phyloP scores from a whole-genome alignment of 1,284 basidiomycete species.

The Gomphus bonarii region DNA sequence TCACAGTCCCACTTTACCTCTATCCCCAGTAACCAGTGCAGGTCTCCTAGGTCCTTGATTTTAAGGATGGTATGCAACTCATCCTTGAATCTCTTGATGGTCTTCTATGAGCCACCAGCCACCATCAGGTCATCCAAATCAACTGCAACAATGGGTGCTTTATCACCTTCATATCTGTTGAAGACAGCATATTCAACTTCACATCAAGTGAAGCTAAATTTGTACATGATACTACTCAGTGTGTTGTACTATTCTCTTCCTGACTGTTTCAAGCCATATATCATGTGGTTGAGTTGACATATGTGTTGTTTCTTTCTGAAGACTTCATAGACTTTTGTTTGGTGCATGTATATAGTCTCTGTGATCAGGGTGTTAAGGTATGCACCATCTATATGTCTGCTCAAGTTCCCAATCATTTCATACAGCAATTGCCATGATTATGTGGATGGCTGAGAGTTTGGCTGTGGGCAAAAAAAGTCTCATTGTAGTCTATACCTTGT shows the following conservation, averaged over 20 bases:
- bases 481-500: slow-evolving; percentile 26
- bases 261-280: slow-evolving; percentile 21
- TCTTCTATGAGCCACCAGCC: neutral
- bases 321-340: neutral
- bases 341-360: neutral
- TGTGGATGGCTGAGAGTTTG: slow-evolving; percentile 23
- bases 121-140: slow-evolving; percentile 2
- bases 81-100: slow-evolving; percentile 8
- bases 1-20: slow-evolving; percentile 17
- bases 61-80: slow-evolving; percentile 14
- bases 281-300: slow-evolving; percentile 9
- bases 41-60: neutral
- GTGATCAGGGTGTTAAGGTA: neutral
- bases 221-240: slow-evolving; percentile 12
- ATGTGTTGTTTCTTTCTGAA: neutral
- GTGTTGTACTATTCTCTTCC: slow-evolving; percentile 15
- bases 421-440: slow-evolving; percentile 16
- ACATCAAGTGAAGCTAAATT: slow-evolving; percentile 13
- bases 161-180: slow-evolving; percentile 11
- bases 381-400: neutral
- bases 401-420: neutral
- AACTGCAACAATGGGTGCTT: neutral
- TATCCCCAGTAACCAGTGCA: slow-evolving; percentile 18
- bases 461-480: slow-evolving; percentile 30
- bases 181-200: slow-evolving; percentile 19